These are phyloP conservation scores for Grammothele lineata DNA, from an alignment of 768 basidiomycete species.

Conservation along the genomic window DNA sequence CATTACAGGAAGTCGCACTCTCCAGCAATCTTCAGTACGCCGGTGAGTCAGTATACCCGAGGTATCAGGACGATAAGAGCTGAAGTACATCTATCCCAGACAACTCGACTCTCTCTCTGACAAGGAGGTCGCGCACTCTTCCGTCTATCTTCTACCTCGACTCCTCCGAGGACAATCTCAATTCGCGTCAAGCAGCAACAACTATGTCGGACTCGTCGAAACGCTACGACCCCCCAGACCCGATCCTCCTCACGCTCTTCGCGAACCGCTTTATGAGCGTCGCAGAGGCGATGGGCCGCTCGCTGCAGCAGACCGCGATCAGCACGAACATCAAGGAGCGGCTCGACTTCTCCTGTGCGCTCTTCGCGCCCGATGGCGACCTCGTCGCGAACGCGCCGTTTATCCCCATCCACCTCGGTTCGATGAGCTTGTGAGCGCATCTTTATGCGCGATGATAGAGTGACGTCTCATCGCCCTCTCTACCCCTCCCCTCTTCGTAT, in stretches of 20 bases:
- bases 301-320: constrained; percentile 86
- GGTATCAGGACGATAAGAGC: no score
- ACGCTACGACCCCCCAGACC: constrained; percentile 54
- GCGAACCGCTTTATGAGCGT: constrained; percentile 98
- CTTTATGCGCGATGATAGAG: no score
- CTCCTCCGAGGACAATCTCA: no score
- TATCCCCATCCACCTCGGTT: constrained; percentile 82
- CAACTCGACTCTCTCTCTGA: no score
- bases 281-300: constrained; percentile 92
- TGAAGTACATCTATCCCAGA: no score
- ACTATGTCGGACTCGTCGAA: constrained; percentile 15
- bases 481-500: background rate
- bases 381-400: constrained; percentile 93
- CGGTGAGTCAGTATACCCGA: no score
- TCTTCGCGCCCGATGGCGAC: constrained; percentile 93
- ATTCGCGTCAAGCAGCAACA: no score
- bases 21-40: no score
- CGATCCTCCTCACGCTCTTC: constrained; percentile 86
- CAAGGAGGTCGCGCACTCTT: no score
- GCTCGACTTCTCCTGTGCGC: constrained; percentile 90
- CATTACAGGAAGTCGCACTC: no score
- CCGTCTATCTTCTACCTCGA: no score
- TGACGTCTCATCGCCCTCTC: background rate
- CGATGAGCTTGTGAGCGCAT: constrained; percentile 92
- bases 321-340: constrained; percentile 96